Evolutionary conservation across 2,329 filamentous ascomycete genomes (phyloP), one percentile per base, ranked within the genome.

Genomic region (Daldinia eschscholtzii): DNA sequence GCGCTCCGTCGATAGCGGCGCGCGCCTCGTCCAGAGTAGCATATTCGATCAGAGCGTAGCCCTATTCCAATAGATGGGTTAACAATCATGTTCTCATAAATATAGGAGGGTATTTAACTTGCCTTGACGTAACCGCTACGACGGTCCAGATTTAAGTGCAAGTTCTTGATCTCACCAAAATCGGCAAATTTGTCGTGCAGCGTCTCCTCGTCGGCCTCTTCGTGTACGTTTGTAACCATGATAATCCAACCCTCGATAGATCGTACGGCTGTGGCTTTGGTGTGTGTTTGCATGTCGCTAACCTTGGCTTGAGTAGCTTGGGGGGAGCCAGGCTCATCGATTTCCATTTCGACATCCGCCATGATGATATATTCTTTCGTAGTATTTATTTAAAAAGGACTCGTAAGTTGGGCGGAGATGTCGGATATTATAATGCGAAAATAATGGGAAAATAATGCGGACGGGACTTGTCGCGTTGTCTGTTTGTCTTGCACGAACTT

Each of bases 221-320:
- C 93, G 82, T 96, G 93, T 37, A 96, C 91, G 77, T 96, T 96
- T 59, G 92, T 94, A 72, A 93, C 92, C 70, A 93, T 89, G 76
- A 96, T 85, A 80, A 96, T 96, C 93, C 93, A 96, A 74, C 93
- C 93, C 81, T 96, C 93, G 77, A 96, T 94, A 62, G 91, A 94
- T 75, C 93, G 92, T 67, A 96, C 93, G 26, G 93, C 93, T 0
- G 90, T 93, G 62, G 92, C 92, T 78, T 92, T 91, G 41, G 87
- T 85, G 75, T 88, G 87, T 6, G 92, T 94, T 76, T 89, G 89
- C 85, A 93, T 91, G 76, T 91, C 89, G 75, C 84, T 83, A 70
- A 87, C 83, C 75, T 87, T 87, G 74, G 82, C 79, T 67, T 84
- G 81, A 61, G 81, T 76, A 61, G 65, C 67, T 69, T 74, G 72